Evolutionary conservation across 345 rosid genomes (phyloP).

Genomic region (Eucalyptus rudis): DNA sequence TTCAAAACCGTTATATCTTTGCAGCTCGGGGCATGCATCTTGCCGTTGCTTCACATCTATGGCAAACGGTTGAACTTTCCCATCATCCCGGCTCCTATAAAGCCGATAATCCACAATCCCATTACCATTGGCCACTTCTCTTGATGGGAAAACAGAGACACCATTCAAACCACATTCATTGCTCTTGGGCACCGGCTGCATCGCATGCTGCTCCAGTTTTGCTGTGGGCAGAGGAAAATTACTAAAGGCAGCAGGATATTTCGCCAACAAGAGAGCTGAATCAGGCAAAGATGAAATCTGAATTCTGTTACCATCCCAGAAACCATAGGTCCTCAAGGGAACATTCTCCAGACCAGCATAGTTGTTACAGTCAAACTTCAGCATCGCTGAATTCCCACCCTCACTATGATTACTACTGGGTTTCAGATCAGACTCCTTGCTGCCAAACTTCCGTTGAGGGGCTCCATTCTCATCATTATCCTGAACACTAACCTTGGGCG

Average conservation of each 20-base stretch:
- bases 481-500: not conserved
- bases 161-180: constrained; percentile 17
- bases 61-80: constrained; percentile 22
- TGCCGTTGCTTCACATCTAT: constrained; percentile 37
- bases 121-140: constrained; percentile 21
- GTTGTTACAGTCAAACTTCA: constrained; percentile 35
- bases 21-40: constrained; percentile 24
- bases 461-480: constrained; percentile 24
- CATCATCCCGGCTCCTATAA: constrained; percentile 15
- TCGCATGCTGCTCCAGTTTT: constrained; percentile 22
- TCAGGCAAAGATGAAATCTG: constrained; percentile 69
- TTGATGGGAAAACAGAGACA: constrained; percentile 8
- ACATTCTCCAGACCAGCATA: constrained; percentile 38
- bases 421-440: constrained; percentile 26
- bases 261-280: constrained; percentile 55
- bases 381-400: constrained; percentile 7
- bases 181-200: constrained; percentile 16
- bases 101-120: constrained; percentile 32
- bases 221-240: constrained; percentile 14
- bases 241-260: constrained; percentile 65
- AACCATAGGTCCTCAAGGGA: constrained; percentile 56
- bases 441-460: constrained; percentile 9
- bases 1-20: constrained; percentile 36
- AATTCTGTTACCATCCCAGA: constrained; percentile 81
- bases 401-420: constrained; percentile 13